Base-by-base conservation (phyloP, 441 rosid genomes). In the Raphanus hybrid region DNA sequence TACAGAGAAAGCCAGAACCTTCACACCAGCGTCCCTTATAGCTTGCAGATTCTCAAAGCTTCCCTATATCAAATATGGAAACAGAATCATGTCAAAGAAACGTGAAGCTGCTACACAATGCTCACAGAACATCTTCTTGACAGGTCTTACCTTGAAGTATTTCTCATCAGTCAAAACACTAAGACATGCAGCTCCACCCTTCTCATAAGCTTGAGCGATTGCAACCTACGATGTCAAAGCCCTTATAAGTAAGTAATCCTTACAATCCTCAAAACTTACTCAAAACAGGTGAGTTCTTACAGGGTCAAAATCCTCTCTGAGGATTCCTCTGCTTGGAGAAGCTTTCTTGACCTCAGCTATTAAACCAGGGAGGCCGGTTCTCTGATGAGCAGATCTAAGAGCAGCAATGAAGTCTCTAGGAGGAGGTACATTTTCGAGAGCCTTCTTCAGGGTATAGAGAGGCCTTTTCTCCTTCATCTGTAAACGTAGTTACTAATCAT, bases 301-400 rank as follows among this genome's bases (percentile, higher is more conserved):
- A 0, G 97, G 97, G 79, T 93, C 86, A 85, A 93, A 93, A 82
- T 93, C 82, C 85, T 91, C 97, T 82, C 99, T 85, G 4, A 96
- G 79, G 65, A 96, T 76, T 70, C 99, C 98, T 81, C 91, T 88
- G 71, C 96, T 96, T 9, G 98, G 99, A 74, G 99, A 96, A 75
- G 97, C 99, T 86, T 93, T 93, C 87, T 96, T 96, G 27, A 96
- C 97, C 83, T 96, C 99, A 77, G 99, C 99, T 76, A 93, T 96
- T 86, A 96, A 83, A 71, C 90, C 93, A 8, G 99, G 98, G 10
- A 93, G 67, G 3, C 92, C 91, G 45, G 97, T 92, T 60, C 91
- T 86, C 41, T 20, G 75, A 84, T 86, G 77, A 35, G 97, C 98
- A 15, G 85, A 88, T 80, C 61, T 92, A 45, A 96, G 95, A 78